A percentile compares a stretch with the other conserved stretches of the same genome.
Conservation (phyloP, 1,284 basidiomycete genomes). For the Agaricales sp. region DNA sequence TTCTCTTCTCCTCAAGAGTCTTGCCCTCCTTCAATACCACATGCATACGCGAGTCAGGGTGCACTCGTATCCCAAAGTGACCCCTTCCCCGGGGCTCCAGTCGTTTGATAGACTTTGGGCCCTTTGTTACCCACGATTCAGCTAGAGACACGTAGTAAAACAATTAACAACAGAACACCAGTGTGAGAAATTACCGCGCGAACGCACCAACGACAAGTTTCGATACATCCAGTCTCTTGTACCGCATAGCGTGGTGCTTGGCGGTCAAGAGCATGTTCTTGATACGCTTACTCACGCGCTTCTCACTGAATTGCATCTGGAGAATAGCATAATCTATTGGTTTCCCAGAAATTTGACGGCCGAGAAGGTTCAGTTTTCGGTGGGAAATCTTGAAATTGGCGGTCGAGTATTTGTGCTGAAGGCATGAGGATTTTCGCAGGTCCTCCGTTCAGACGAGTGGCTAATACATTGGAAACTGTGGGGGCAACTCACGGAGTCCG, state of each 20-base stretch:
- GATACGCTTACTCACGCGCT: constrained; percentile 77
- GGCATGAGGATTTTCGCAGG: constrained; percentile 3
- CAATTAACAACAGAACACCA: neutral
- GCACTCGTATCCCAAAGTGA: constrained; percentile 69
- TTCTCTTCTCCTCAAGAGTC: constrained; percentile 63
- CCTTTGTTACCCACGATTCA: constrained; percentile 92
- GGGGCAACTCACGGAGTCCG: neutral
- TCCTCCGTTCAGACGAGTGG: no score
- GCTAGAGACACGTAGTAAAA: constrained; percentile 32
- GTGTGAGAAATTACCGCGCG: no score
- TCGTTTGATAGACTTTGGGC: constrained; percentile 50
- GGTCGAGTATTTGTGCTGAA: constrained; percentile 84
- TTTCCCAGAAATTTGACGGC: constrained; percentile 79
- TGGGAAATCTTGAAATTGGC: constrained; percentile 89
- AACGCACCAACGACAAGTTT: constrained; percentile 78
- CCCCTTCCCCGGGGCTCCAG: constrained; percentile 86
- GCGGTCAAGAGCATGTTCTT: constrained; percentile 85
- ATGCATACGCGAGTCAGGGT: constrained; percentile 70
- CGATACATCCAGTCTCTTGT: constrained; percentile 69
- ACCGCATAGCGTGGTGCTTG: constrained; percentile 73
- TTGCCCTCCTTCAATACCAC: constrained; percentile 81
- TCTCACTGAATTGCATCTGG: constrained; percentile 94
- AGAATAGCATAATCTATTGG: constrained; percentile 92
- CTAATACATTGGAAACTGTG: no score
- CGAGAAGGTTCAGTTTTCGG: constrained; percentile 85